Base-by-base conservation (phyloP, 805 yeast genomes). In the Myxozyma neglecta region DNA sequence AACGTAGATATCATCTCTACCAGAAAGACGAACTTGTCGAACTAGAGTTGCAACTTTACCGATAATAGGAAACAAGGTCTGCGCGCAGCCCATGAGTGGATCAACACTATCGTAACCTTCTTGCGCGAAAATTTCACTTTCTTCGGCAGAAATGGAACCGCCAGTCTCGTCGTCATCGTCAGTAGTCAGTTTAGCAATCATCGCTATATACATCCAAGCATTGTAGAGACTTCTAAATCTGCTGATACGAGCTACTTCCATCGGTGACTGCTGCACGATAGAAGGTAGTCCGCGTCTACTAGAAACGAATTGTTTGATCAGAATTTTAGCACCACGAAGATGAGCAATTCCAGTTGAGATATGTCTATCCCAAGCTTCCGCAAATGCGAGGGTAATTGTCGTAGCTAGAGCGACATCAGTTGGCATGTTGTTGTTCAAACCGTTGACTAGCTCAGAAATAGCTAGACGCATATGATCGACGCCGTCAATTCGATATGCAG, bases 311-410 rank as follows among this genome's bases (percentile, higher is more conserved):
- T 61, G 67, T 32, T 66, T 49, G 18, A 85, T 84, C 81, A 86
- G 82, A 11, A 84, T 79, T 61, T 81, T 79, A 3, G 89, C 89
- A 36, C 90, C 89, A 68, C 81, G 83, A 60, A 86, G 75, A 73
- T 86, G 90, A 1, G 87, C 85, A 57, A 86, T 83, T 11, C 90
- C 89, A 29, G 87, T 83, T 2, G 87, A 80, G 4, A 82, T 85
- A 60, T 83, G 86, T 11, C 85, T 80, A 69, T 85, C 86, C 90
- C 90, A 86, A 0, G 86, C 79, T 70, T 86, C 90, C 44, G 87
- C 81, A 61, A 84, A 81, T 0, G 89, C 87, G 57, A 86, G 74
- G 20, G 84, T 82, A 59, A 86, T 70, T 62, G 89, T 85, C 0
- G 89, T 83, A 0, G 87, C 84, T 20, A 86, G 74, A 0, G 89